A percentile compares a stretch with the other conserved stretches of the same genome.
Conservation (phyloP, 169 alveolate species). For the Neospora caninum region DNA sequence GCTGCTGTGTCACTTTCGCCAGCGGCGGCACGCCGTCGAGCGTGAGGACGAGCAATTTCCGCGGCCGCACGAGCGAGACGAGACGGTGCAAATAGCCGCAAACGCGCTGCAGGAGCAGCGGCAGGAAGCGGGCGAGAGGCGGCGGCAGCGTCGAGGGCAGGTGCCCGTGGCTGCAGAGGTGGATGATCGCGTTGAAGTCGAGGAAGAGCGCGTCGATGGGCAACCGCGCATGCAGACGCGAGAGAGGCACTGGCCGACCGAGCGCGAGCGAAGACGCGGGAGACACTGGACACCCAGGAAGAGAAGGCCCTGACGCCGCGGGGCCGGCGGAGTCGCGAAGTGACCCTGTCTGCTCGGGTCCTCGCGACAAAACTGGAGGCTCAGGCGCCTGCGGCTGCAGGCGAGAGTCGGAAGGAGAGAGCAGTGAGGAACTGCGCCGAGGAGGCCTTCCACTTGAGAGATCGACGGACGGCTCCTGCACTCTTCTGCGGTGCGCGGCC, state of each 20-base stretch:
- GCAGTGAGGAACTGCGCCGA: background rate
- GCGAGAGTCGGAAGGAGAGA: slow-evolving; percentile 4
- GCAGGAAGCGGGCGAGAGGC: background rate
- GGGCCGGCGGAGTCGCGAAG: too few species aligned
- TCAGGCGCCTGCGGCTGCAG: background rate
- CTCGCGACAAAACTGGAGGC: too few species aligned
- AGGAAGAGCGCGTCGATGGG: slow-evolving; percentile 57
- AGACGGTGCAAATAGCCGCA: slow-evolving; percentile 70
- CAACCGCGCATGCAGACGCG: slow-evolving; percentile 20
- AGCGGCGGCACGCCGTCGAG: slow-evolving; percentile 98
- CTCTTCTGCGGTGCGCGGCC: background rate
- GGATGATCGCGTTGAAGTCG: slow-evolving; percentile 61
- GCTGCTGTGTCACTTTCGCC: slow-evolving; percentile 98
- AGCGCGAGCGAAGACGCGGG: background rate
- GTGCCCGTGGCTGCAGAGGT: slow-evolving; percentile 63
- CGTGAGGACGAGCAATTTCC: slow-evolving; percentile 93
- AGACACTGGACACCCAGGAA: background rate
- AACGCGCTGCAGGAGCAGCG: slow-evolving; percentile 55
- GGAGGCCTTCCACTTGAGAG: background rate
- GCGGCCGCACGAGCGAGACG: slow-evolving; percentile 92
- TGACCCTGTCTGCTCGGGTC: too few species aligned
- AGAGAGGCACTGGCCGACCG: background rate
- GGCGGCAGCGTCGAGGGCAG: slow-evolving; percentile 44
- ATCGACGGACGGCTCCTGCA: background rate
- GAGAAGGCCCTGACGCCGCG: background rate